Conservation (phyloP, 208 protist genomes). For the Crithidia expoeki region DNA sequence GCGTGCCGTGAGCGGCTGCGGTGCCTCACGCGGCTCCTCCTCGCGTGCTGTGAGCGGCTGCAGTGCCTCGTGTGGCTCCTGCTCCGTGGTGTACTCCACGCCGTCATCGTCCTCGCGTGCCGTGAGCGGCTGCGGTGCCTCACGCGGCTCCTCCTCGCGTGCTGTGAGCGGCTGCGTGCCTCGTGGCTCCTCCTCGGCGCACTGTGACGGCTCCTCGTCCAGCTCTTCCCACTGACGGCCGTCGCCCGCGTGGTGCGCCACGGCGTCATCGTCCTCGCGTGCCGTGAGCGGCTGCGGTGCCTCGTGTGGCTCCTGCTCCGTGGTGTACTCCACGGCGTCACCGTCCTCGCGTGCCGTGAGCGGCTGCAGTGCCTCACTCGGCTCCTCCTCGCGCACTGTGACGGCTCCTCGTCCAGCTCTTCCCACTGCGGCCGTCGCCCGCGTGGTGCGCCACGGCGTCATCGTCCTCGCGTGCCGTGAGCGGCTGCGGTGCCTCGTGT, state of each 20-base stretch:
- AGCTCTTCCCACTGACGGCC: constrained; percentile 10
- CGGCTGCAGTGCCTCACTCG: not conserved
- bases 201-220: constrained; percentile 4
- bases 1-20: not conserved
- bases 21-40: too few relatives aligned
- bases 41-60: too few relatives aligned
- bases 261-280: constrained; percentile 11
- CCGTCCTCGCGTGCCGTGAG: too few relatives aligned
- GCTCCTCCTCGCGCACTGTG: not conserved
- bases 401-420: constrained; percentile 4
- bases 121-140: too few relatives aligned
- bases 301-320: too few relatives aligned
- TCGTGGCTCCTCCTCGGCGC: not conserved
- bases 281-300: too few relatives aligned
- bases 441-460: constrained; percentile 11
- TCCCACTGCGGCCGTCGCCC: constrained; percentile 10
- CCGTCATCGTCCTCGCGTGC: constrained; percentile 1
- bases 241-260: not conserved
- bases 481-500: not conserved
- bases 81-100: too few relatives aligned
- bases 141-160: too few relatives aligned
- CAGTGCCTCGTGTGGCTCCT: not conserved
- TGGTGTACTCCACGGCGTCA: too few relatives aligned
- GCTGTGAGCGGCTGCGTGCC: too few relatives aligned
- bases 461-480: not conserved